Conservation (phyloP, 768 basidiomycete genomes). For the Termitomyces sp. region DNA sequence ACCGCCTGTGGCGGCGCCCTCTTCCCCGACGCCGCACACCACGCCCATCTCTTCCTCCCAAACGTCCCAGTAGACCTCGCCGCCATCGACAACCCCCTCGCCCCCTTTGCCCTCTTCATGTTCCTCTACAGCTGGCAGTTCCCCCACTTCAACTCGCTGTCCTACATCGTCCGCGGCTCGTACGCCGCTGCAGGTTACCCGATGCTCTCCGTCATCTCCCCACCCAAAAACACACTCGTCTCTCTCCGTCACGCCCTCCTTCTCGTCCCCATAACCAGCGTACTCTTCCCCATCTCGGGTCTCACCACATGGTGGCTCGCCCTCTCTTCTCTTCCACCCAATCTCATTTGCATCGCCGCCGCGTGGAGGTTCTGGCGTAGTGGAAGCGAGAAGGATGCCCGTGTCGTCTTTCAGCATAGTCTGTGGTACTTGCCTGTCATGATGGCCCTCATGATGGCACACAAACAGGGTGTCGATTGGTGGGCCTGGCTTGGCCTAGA, state of each 20-base stretch:
- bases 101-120: conserved; percentile 74
- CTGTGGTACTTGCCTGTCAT: conserved; percentile 90
- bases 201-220: conserved; percentile 84
- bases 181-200: conserved; percentile 93
- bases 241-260: conserved; percentile 77
- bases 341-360: conserved; percentile 58
- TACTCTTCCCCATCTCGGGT: conserved; percentile 84
- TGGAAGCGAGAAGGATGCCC: conserved; percentile 74
- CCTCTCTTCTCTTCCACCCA: conserved; percentile 68
- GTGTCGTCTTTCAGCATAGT: conserved; percentile 70
- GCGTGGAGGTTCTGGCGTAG: conserved; percentile 72
- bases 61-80: conserved; percentile 34
- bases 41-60: conserved; percentile 55
- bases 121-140: conserved; percentile 97
- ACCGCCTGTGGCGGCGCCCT: conserved; percentile 85
- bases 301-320: conserved; percentile 92
- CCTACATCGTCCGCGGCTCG: conserved; percentile 76
- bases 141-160: conserved; percentile 95
- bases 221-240: conserved; percentile 77
- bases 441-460: conserved; percentile 90
- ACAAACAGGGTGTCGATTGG: conserved; percentile 87
- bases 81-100: conserved; percentile 75
- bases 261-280: conserved; percentile 69
- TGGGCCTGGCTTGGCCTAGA: conserved; percentile 47
- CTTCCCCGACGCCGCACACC: conserved; percentile 56